A percentile compares a stretch with the other conserved stretches of the same genome.
These are phyloP conservation scores for Tetrahymena malaccensis DNA, from an alignment of 73 alveolate genomes.

Conservation along the genomic window DNA sequence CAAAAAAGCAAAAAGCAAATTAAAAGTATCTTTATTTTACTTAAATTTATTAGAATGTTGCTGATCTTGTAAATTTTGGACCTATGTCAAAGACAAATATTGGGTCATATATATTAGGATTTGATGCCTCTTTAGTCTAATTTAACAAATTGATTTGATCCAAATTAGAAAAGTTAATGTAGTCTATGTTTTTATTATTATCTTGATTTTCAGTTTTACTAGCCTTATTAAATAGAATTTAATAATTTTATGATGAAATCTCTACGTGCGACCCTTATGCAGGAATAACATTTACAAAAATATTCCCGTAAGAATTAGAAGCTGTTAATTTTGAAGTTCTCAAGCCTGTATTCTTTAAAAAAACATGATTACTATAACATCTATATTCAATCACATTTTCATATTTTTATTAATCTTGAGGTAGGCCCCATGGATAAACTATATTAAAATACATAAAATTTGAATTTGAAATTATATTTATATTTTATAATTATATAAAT, in stretches of 20 bases:
- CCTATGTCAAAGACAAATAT: constrained; percentile 21
- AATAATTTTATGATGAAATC: background rate
- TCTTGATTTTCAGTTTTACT: background rate
- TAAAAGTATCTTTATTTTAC: too few relatives aligned
- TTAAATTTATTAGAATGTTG: constrained; percentile 19
- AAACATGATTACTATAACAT: background rate
- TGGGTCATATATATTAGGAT: constrained; percentile 41
- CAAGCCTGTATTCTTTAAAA: background rate
- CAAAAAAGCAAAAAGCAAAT: too few relatives aligned
- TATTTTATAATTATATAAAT: too few relatives aligned
- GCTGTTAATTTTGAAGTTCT: background rate
- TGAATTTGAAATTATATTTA: background rate
- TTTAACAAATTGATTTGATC: constrained; percentile 11
- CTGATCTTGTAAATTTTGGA: constrained; percentile 26
- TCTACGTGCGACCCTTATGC: background rate
- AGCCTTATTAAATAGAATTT: background rate
- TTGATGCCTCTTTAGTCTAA: constrained; percentile 19
- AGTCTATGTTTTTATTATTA: constrained; percentile 7
- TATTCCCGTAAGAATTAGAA: constrained; percentile 13
- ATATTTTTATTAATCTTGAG: background rate
- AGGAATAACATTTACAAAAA: constrained; percentile 9
- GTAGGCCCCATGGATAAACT: background rate
- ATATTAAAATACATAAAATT: background rate
- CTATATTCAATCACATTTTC: background rate
- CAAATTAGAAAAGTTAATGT: background rate